These are phyloP conservation scores for Calocybe cyanea DNA, from an alignment of 768 basidiomycete species.

Conservation along the genomic window DNA sequence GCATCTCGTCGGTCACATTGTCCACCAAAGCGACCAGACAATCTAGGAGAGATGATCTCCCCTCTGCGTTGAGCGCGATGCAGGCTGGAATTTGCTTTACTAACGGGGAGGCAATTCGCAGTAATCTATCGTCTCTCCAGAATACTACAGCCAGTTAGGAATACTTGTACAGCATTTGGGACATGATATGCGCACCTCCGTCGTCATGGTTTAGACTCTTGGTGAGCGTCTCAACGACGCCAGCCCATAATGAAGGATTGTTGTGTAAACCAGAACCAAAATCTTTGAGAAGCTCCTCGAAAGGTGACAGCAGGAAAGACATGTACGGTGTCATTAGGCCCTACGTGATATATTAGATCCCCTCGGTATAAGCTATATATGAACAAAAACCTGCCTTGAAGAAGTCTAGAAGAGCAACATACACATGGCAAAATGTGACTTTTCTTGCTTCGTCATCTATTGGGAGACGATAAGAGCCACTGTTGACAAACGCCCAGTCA, in stretches of 20 bases:
- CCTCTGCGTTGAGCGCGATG: conserved; percentile 33
- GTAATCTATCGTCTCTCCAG: conserved; percentile 84
- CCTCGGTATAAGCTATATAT: neutral
- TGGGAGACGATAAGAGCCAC: conserved; percentile 31
- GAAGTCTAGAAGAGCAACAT: conserved; percentile 71
- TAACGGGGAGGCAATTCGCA: conserved; percentile 54
- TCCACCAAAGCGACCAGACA: conserved; percentile 57
- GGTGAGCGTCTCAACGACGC: conserved; percentile 55
- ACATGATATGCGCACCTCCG: conserved; percentile 49
- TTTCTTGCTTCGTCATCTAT: conserved; percentile 43
- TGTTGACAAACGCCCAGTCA: conserved; percentile 87
- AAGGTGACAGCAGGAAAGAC: conserved; percentile 66
- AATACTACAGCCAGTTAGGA: conserved; percentile 48
- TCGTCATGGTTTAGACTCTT: conserved; percentile 79
- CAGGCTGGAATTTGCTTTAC: conserved; percentile 63
- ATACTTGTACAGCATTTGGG: neutral
- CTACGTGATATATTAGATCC: conserved; percentile 29
- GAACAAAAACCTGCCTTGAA: conserved; percentile 65
- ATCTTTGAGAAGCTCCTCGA: conserved; percentile 56
- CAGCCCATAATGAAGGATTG: conserved; percentile 55
- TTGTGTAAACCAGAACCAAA: conserved; percentile 33
- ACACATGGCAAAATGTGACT: conserved; percentile 72
- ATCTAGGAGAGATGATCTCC: conserved; percentile 39
- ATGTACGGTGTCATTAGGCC: conserved; percentile 90
- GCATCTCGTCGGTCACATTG: conserved; percentile 47